Evolutionary conservation across 179 eudicot genomes (phyloP).

Genomic region (Nepenthes alata): DNA sequence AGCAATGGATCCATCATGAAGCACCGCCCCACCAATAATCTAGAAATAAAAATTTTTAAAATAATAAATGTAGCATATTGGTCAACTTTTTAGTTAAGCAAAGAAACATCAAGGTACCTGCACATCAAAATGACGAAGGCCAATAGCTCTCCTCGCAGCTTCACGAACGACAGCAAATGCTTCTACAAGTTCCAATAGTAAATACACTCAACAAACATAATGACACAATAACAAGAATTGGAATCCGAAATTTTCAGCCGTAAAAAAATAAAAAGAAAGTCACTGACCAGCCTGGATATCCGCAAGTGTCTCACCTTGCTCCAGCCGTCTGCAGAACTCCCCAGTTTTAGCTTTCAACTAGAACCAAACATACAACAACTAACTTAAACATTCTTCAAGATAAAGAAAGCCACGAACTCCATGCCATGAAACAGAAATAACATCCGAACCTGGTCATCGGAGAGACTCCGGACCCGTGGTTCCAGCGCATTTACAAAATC

Average conservation of each 20-base stretch:
- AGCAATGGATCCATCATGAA: slow-evolving; percentile 95
- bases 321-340: slow-evolving; percentile 66
- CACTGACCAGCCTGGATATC: slow-evolving; percentile 85
- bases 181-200: slow-evolving; percentile 36
- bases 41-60: slow-evolving; percentile 10
- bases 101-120: slow-evolving; percentile 39
- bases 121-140: slow-evolving; percentile 99
- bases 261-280: neutral
- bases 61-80: neutral
- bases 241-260: neutral
- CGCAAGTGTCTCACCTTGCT: slow-evolving; percentile 64
- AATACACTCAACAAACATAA: slow-evolving; percentile 2
- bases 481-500: slow-evolving; percentile 62
- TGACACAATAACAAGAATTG: neutral
- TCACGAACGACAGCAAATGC: slow-evolving; percentile 99
- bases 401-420: neutral
- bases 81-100: neutral
- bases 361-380: slow-evolving; percentile 9
- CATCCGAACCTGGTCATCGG: slow-evolving; percentile 73
- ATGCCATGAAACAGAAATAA: slow-evolving; percentile 2
- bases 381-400: neutral
- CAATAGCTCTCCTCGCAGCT: slow-evolving; percentile 91
- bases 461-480: slow-evolving; percentile 39
- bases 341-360: slow-evolving; percentile 72
- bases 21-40: slow-evolving; percentile 99